Conservation (phyloP, 306 rosid genomes). For the Cucurbita argyrosperma region DNA sequence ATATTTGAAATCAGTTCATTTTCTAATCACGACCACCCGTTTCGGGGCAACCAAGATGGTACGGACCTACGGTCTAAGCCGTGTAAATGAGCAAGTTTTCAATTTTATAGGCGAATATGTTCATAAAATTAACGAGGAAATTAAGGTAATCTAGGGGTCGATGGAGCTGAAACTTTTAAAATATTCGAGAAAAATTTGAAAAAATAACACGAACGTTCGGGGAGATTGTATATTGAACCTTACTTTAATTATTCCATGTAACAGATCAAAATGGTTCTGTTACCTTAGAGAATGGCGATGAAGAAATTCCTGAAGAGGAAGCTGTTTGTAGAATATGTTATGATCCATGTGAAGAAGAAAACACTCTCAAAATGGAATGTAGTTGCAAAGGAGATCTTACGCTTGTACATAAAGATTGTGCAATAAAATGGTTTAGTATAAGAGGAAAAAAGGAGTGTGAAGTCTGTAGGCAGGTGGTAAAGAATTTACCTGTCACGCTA, state of each 20-base stretch:
- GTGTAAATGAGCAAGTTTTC: neutral
- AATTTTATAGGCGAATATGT: neutral
- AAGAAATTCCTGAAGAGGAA: constrained; percentile 98
- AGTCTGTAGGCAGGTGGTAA: constrained; percentile 72
- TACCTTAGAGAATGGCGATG: constrained; percentile 48
- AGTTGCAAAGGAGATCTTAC: constrained; percentile 89
- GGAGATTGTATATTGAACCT: neutral
- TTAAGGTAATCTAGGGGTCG: no score
- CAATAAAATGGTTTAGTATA: constrained; percentile 69
- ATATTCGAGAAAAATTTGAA: neutral
- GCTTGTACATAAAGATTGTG: constrained; percentile 78
- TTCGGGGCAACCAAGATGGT: neutral
- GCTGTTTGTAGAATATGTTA: constrained; percentile 92
- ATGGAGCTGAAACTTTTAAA: neutral
- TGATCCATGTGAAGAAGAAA: constrained; percentile 69
- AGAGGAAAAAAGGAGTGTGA: constrained; percentile 85
- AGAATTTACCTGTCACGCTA: constrained; percentile 84
- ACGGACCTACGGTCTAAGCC: neutral
- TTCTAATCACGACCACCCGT: neutral
- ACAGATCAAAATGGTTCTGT: constrained; percentile 67
- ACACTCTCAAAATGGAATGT: constrained; percentile 95
- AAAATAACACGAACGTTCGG: neutral
- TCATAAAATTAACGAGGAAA: neutral
- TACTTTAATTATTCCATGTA: constrained; percentile 5
- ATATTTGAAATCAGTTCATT: neutral